These are phyloP conservation scores for Coprinopsis strossmayeri DNA, from an alignment of 768 basidiomycete species.

Conservation along the genomic window DNA sequence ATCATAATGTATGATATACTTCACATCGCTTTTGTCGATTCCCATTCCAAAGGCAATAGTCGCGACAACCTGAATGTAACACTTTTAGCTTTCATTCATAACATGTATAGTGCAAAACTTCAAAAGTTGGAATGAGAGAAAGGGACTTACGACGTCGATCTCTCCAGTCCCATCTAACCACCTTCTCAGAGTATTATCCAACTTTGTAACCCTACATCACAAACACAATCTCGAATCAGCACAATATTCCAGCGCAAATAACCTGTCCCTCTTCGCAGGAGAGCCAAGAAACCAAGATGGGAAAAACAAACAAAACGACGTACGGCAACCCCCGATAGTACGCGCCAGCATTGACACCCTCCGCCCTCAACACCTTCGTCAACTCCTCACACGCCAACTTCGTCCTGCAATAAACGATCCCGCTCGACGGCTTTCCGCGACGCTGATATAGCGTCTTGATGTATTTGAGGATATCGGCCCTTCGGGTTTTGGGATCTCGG, in stretches of 20 bases:
- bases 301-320: slow-evolving; percentile 13
- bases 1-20: slow-evolving; percentile 28
- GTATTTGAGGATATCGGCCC: slow-evolving; percentile 61
- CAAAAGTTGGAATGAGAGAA: slow-evolving; percentile 16
- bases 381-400: slow-evolving; percentile 63
- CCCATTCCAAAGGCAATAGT: slow-evolving; percentile 86
- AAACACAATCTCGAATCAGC: no score
- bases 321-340: slow-evolving; percentile 73
- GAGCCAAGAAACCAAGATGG: background rate
- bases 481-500: slow-evolving; percentile 45
- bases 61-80: slow-evolving; percentile 51
- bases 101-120: no score
- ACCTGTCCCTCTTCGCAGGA: no score
- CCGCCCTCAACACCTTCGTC: slow-evolving; percentile 53
- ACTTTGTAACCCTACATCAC: no score
- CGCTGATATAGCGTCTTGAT: slow-evolving; percentile 57
- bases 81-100: background rate
- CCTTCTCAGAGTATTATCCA: slow-evolving; percentile 56
- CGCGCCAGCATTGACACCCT: slow-evolving; percentile 60
- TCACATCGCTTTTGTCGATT: slow-evolving; percentile 77
- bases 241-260: no score
- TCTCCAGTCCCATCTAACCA: slow-evolving; percentile 50
- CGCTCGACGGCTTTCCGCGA: slow-evolving; percentile 54
- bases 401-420: slow-evolving; percentile 75
- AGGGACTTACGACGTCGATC: slow-evolving; percentile 44